These are phyloP conservation scores for Russula sp. DNA, from an alignment of 768 basidiomycete genomes.

Conservation along the genomic window DNA sequence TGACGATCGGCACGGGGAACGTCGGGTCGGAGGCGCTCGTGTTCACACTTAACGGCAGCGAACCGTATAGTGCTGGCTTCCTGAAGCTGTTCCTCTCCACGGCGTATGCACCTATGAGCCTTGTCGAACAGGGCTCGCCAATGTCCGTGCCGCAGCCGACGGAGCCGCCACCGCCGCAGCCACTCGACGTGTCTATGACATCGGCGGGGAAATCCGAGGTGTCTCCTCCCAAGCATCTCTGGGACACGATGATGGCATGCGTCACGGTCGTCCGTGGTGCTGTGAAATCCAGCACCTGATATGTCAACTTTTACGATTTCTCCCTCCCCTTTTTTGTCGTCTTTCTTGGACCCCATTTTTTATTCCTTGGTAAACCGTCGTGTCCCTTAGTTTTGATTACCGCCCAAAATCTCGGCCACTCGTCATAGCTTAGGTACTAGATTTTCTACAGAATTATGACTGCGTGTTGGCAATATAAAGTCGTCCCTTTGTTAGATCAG, in stretches of 20 bases:
- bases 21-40: slow-evolving; percentile 44
- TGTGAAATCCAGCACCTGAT: background rate
- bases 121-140: slow-evolving; percentile 42
- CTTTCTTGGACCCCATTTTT: background rate
- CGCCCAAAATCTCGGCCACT: background rate
- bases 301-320: background rate
- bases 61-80: slow-evolving; percentile 42
- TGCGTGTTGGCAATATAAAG: background rate
- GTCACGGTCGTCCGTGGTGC: slow-evolving; percentile 28
- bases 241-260: slow-evolving; percentile 31
- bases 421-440: background rate
- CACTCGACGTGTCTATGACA: background rate
- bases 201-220: slow-evolving; percentile 1
- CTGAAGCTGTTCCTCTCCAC: slow-evolving; percentile 56
- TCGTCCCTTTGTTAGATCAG: no score
- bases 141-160: slow-evolving; percentile 2
- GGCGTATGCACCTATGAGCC: slow-evolving; percentile 41
- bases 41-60: slow-evolving; percentile 36
- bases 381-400: background rate
- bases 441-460: background rate
- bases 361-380: background rate
- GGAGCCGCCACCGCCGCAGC: background rate
- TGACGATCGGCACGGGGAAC: slow-evolving; percentile 36
- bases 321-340: background rate
- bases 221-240: slow-evolving; percentile 23